Evolutionary conservation across 164 flowering plant species (phyloP).

Genomic region (Piper betle): DNA sequence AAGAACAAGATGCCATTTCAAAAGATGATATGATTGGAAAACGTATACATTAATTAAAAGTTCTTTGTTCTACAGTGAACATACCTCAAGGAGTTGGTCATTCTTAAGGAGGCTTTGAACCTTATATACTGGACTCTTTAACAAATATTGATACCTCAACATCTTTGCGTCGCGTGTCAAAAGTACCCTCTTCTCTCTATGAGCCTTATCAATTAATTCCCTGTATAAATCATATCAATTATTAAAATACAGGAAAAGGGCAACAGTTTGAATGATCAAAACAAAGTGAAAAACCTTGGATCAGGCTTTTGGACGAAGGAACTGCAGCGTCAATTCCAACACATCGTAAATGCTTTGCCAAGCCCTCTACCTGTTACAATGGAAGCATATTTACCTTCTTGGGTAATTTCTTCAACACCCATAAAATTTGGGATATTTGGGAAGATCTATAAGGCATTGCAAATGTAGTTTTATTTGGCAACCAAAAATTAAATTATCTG

Average conservation of each 20-base stretch:
- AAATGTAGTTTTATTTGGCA: too few species aligned
- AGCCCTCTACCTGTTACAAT: slow-evolving; percentile 62
- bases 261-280: not conserved
- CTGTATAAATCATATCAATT: slow-evolving; percentile 19
- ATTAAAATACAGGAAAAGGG: too few species aligned
- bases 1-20: too few species aligned
- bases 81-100: slow-evolving; percentile 90
- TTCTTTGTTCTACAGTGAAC: not conserved
- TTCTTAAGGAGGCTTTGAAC: slow-evolving; percentile 81
- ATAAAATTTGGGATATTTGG: too few species aligned
- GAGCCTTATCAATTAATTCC: slow-evolving; percentile 65
- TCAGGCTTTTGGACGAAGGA: slow-evolving; percentile 69
- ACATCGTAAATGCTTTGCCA: slow-evolving; percentile 84
- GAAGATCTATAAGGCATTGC: too few species aligned
- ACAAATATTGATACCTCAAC: slow-evolving; percentile 58
- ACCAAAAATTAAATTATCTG: too few species aligned
- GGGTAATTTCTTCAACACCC: too few species aligned
- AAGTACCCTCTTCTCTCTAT: slow-evolving; percentile 74
- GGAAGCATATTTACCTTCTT: not conserved
- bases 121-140: slow-evolving; percentile 60
- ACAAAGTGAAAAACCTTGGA: slow-evolving; percentile 36
- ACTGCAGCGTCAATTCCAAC: slow-evolving; percentile 93
- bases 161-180: slow-evolving; percentile 88
- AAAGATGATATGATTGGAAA: too few species aligned
- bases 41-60: too few species aligned